phyloP scores from a whole-genome alignment of 306 rosid genomes.

The Prosopis cineraria region DNA sequence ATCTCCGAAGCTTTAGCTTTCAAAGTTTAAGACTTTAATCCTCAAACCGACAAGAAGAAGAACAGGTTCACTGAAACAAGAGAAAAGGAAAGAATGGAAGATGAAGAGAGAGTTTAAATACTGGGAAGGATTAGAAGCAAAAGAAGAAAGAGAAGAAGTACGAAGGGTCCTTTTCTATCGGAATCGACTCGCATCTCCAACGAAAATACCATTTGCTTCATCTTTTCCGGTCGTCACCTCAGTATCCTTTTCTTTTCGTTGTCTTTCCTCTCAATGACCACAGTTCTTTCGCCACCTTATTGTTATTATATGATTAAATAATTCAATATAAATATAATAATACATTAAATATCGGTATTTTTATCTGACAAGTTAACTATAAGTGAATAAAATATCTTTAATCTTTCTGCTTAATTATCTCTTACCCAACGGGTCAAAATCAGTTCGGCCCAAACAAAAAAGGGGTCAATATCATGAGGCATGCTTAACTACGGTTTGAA shows the following conservation, averaged over 20 bases:
- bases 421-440: neutral
- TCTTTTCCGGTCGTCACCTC: constrained; percentile 22
- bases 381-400: neutral
- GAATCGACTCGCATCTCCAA: constrained; percentile 71
- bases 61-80: constrained; percentile 26
- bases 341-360: no score
- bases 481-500: constrained; percentile 31
- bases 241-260: neutral
- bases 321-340: constrained; percentile 20
- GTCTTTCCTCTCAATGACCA: neutral
- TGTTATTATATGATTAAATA: neutral
- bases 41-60: neutral
- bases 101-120: constrained; percentile 44
- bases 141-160: constrained; percentile 68
- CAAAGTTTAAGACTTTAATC: constrained; percentile 13
- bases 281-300: constrained; percentile 22
- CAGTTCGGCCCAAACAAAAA: neutral
- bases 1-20: neutral
- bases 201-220: constrained; percentile 42
- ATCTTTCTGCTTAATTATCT: neutral
- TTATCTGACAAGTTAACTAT: neutral
- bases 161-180: constrained; percentile 72
- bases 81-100: constrained; percentile 8
- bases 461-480: constrained; percentile 30
- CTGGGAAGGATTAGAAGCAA: constrained; percentile 74